Evolutionary conservation across 148 eudicot species (phyloP), one percentile per base, ranked within the genome.

Genomic region (Dysphania ambrosioides): DNA sequence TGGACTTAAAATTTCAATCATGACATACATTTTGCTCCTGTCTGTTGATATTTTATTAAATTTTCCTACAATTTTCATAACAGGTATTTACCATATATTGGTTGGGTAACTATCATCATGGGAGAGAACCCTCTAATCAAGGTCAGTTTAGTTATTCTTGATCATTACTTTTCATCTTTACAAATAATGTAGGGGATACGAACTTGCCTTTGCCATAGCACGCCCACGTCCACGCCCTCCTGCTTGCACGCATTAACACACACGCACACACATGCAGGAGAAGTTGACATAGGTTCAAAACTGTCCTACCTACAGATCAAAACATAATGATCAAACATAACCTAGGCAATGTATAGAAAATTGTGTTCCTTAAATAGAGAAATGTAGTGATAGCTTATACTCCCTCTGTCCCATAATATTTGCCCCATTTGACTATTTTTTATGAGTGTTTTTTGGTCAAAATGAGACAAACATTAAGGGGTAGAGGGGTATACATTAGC

Each of bases 21-120:
- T 67, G 2, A n/a, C 23, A 6, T 29, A 42, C 27, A 23, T 68
- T 1, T 71, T 53, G 34, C 51, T 15, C 15, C 51, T 47, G 12
- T 47, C 51, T 47, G 2, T 47, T 47, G 10, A 38, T 58, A 15
- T 61, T 60, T 31, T 72, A 68, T 44, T 63, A 32, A 32, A 6
- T 4, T 69, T 35, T 42, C 10, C 26, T n/a, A 47, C 31, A 60
- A 47, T 82, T 79, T 62, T 81, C 36, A 0, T 8, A 41, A 82
- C 77, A 81, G 83, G 80, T 73, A 62, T 66, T 32, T 77, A 16
- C 84, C 84, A 12, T 78, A 64, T 41, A 53, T 74, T 58, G 82
- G 82, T 19, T 90, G 86, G 85, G 84, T 80, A 19, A 87, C 94
- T 36, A 90, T 90, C 42, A 72, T 87, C 44, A 74, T 90, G 86